Evolutionary conservation across 805 yeast species (phyloP), one percentile per base, ranked within the genome.

Genomic region (Starmerella lactis-condensi): DNA sequence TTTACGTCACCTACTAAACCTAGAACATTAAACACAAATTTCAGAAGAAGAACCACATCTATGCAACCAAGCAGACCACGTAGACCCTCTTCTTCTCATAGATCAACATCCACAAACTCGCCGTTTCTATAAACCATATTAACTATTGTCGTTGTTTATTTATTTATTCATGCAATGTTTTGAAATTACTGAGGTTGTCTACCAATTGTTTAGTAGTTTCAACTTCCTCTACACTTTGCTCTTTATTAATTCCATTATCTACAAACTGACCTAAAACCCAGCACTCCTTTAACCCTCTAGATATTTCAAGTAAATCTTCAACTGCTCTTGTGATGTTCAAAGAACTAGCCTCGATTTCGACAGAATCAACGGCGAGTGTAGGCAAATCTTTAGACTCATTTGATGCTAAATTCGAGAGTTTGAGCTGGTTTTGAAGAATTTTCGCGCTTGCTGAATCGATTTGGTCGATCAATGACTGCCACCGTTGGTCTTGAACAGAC

Each of bases 231-330:
- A 34, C 35, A 20, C 28, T 20, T 12, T 24, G 26, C 11, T 24
- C 24, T n/a, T 16, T 16, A 5, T 19, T 11, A n/a, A 14, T n/a
- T n/a, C n/a, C n/a, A n/a, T n/a, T n/a, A n/a, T n/a, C n/a, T n/a
- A n/a, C n/a, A n/a, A 56, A 46, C 36, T 54, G 59, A 15, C 62
- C 61, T 14, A 57, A 44, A 14, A 58, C 44, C 62, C 62, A 57
- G n/a, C 59, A 56, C 38, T 57, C 62, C 35, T 57, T 57, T 22
- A 57, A 37, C 14, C 52, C 45, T 13, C 62, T 43, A 3, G 62
- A 52, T 22, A 57, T 47, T 34, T 47, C 51, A 20, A 57, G 42
- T 38, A 57, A 37, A 31, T 57, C 62, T 33, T 57, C 62, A 6
- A 50, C 49, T 2, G 60, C 52, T 3, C 56, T 42, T 16, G 47